Evolutionary conservation across 345 rosid genomes (phyloP).

Genomic region (Acer negundo): DNA sequence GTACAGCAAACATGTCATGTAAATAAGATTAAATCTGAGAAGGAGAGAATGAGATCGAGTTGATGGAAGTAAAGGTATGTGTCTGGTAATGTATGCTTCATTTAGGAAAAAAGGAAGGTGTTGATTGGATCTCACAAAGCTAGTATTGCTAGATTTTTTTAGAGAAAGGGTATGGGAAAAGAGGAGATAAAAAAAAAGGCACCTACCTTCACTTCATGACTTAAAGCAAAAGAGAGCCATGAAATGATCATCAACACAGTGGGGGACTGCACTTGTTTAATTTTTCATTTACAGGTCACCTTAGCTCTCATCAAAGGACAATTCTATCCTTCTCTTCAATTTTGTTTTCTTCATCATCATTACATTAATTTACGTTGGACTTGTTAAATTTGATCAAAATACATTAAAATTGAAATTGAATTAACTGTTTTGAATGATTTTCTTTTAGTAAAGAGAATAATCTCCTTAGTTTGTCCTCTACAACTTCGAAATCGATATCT

Average conservation of each 20-base stretch:
- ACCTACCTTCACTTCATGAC: constrained; percentile 4
- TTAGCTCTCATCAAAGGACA: neutral
- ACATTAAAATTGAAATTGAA: neutral
- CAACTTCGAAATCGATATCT: no score
- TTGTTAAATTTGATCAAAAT: no score
- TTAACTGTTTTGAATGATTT: no score
- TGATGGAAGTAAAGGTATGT: constrained; percentile 21
- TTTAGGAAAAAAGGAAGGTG: constrained; percentile 15
- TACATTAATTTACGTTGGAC: neutral
- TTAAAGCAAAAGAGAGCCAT: constrained; percentile 17
- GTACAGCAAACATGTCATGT: neutral
- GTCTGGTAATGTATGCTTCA: constrained; percentile 14
- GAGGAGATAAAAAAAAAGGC: constrained; percentile 17
- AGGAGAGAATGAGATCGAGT: neutral
- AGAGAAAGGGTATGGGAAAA: constrained; percentile 22
- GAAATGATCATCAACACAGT: neutral
- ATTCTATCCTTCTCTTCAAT: neutral
- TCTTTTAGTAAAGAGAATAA: no score
- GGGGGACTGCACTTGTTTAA: neutral
- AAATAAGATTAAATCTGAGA: constrained; percentile 15
- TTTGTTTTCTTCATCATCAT: neutral
- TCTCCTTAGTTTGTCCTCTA: no score
- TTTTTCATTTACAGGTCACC: neutral
- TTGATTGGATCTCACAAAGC: constrained; percentile 38
- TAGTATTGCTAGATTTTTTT: constrained; percentile 15